Evolutionary conservation across 768 basidiomycete genomes (phyloP), one percentile per base, ranked within the genome.

Genomic region (Naganishia randhawae): DNA sequence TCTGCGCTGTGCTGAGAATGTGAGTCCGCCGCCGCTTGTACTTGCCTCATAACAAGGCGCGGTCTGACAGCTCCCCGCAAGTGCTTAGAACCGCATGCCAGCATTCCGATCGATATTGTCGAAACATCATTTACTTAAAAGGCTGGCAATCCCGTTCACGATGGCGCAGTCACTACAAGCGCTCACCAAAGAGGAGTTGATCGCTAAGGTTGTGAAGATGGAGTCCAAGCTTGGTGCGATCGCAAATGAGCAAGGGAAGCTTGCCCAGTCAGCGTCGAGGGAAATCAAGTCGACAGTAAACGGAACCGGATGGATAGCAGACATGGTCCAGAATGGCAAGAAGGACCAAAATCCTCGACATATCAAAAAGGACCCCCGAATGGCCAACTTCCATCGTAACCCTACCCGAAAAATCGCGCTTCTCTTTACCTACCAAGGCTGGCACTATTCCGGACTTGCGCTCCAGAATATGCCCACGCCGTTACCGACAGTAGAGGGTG

Each of bases 381-480:
- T 39, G n/a, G 33, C 57, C 31, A 22, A 7, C 35, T 68, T 68
- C 27, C 57, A 68, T 27, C 48, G 48, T 5, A 84, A 92, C 75
- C 85, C 90, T 8, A 83, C 84, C 41, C 88, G 90, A 63, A 97
- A 97, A 81, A 92, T 99, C 69, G 96, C 96, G 0, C 83, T 99
- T 63, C 89, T 91, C 75, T 91, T 98, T 77, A 89, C 87, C 76
- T 99, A 97, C 75, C 86, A 91, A 50, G 95, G 95, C 16, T 89
- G 88, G 86, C 89, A 90, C 31, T 97, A 95, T 77, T 87, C 88
- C 65, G 96, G 95, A 14, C 84, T 99, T 50, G 92, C 93, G 0
- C 87, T 86, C 75, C 96, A 98, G 66, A 61, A 68, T 54, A 51
- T 45, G 61, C 37, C 54, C 10, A 52, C 65, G 27, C 63, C 68